Evolutionary conservation across 2,329 filamentous ascomycete species (phyloP), one percentile per base, ranked within the genome.

Genomic region (Laburnicola sp.): DNA sequence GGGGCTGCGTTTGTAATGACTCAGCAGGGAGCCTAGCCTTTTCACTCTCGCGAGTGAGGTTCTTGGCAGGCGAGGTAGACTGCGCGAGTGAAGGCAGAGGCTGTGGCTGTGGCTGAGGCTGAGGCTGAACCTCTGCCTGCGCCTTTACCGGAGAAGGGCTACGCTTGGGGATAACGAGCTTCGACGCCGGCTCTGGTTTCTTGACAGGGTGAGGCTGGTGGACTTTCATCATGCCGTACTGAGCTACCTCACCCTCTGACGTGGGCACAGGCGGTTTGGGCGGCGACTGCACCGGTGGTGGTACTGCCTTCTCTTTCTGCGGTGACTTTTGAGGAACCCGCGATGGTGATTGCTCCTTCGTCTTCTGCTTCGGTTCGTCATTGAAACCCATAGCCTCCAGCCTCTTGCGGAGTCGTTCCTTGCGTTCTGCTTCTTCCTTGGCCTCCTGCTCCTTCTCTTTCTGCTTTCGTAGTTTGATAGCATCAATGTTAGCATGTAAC

Each of bases 401-500:
- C 70, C 89, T 91, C 66, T 86, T 80, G 41, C 85, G 82, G 54
- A 92, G 85, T 23, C 88, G 82, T 65, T 89, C 87, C 61, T 83
- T 81, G 52, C 80, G 82, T 16, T 83, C 88, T n/a, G 84, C 86
- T 64, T 90, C 87, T 63, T 89, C 86, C n/a, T 79, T 81, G 21
- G 82, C 85, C 68, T 91, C 82, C 51, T 88, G 86, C 53, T 72
- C 69, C 43, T 58, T 49, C 36, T 70, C 63, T 47, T 69, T 66
- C 51, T 87, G 86, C 64, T 86, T 85, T 21, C 87, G 87, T 45
- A 84, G 84, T 64, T 81, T 83, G 54, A 10, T 87, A 87, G 44
- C 84, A 75, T 91, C 87, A 5, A 85, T 80, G 34, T 83, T 83
- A 62, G 89, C 85, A 32, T 81, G 81, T 87, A 92, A 91, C 22